Base-by-base conservation (phyloP, 371 early-diverging fungal species). In the Rhizopus microsporus region DNA sequence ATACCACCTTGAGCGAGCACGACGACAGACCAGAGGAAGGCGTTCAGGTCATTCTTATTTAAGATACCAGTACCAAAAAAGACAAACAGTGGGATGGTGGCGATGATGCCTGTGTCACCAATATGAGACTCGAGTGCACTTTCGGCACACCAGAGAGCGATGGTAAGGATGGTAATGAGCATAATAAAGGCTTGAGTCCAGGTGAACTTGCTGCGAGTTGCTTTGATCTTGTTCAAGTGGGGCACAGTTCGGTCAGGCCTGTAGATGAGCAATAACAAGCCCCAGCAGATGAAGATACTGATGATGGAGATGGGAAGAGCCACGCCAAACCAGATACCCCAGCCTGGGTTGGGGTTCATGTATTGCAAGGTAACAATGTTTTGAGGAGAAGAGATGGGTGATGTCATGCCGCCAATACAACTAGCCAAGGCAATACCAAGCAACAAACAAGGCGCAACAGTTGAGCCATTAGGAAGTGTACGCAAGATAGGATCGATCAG, bases 331-430 rank as follows among this genome's bases (percentile, higher is more conserved):
- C 94, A 94, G 63, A 90, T 80, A 57, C 85, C 67, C 94, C 94
- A 94, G 45, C 92, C 85, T 3, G 94, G 93, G 6, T 85, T 68
- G 7, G 95, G 96, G 29, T 80, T 61, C 92, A 97, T 94, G 60
- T 85, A 87, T 68, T 83, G 80, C 48, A 98, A 74, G 5, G 96
- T 88, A 42, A 97, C 85, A 53, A 89, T 87, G 77, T 97, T 97
- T 65, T 98, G 97, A 23, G 98, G 98, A 4, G 94, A 93, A 8
- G 93, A 83, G 68, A 97, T 97, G 4, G 98, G 98, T n/a, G 94
- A 91, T 0, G 94, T 93, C 97, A 97, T 96, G 35, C 97, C 97
- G 46, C 97, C 98, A 32, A 97, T 87, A 56, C 97, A 95, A 35
- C 94, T 88, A 7, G 96, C 94, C 48, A 98, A 74, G 2, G 98